These are phyloP conservation scores for Protea cynaroides DNA, from an alignment of 164 flowering plant species.

Conservation along the genomic window DNA sequence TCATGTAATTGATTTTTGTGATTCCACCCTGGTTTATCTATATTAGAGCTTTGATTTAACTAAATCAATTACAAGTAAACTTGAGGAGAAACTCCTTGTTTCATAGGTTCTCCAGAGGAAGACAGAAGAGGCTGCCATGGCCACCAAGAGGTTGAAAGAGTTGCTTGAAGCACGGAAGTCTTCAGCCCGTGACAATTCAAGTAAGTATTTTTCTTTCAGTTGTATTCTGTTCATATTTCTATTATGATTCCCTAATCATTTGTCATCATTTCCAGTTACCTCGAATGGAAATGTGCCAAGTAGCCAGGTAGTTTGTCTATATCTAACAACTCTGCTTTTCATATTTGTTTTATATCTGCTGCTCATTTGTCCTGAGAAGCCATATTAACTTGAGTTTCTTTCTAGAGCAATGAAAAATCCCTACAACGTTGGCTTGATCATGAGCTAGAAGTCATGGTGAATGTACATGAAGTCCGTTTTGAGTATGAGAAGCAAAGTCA, in stretches of 20 bases:
- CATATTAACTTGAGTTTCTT: constrained; percentile 11
- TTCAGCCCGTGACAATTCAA: constrained; percentile 71
- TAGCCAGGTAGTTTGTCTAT: constrained; percentile 61
- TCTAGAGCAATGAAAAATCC: constrained; percentile 77
- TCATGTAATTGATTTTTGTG: too few relatives aligned
- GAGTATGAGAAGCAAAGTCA: constrained; percentile 98
- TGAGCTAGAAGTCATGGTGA: constrained; percentile 97
- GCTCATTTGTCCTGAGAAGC: neutral
- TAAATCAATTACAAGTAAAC: neutral
- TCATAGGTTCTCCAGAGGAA: constrained; percentile 93
- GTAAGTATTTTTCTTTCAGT: constrained; percentile 22
- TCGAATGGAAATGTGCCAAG: constrained; percentile 60
- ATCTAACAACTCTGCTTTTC: neutral
- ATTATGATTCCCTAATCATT: constrained; percentile 8
- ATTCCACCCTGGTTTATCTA: too few relatives aligned
- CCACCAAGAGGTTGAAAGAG: constrained; percentile 95
- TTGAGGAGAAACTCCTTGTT: constrained; percentile 8
- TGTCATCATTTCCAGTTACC: constrained; percentile 38
- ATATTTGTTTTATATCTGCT: neutral
- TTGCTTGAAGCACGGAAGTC: constrained; percentile 92
- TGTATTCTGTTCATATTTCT: neutral
- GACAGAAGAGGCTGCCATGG: constrained; percentile 99
- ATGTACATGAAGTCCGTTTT: constrained; percentile 95
- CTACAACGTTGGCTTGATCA: constrained; percentile 95
- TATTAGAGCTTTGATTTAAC: too few relatives aligned